Base-by-base conservation (phyloP, 2,329 filamentous ascomycete species). In the Fusarium nematophilum region DNA sequence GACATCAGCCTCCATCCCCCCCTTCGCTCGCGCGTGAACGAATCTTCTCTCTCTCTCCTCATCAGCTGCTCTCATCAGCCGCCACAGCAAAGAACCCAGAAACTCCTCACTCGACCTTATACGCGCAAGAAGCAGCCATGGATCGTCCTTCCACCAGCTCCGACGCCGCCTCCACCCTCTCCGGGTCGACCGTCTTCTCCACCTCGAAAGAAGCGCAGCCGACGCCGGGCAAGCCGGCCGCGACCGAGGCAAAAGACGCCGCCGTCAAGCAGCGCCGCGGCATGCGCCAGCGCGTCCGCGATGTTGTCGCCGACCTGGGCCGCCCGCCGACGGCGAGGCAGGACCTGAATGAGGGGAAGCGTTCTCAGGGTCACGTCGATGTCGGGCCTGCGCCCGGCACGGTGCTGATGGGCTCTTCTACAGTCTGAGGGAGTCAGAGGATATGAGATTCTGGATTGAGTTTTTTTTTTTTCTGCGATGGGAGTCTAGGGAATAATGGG, bases 291-390 rank as follows among this genome's bases (percentile, higher is more conserved):
- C 70, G 70, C 49, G 72, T 73, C 13, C 72, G 72, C 54, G 72
- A 73, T 38, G 67, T 74, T 44, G 64, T 74, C 25, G 63, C 70
- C 42, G 72, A 74, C 42, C 64, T 75, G 43, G 72, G 73, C 45
- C 68, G 60, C 23, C 73, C 73, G 36, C 72, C 72, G 2, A 75
- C 72, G 10, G 48, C 57, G 23, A 60, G 70, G 39, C 69, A 73
- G 50, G 72, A 75, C 51, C 71, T 64, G 45, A 72, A 69, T 62
- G 69, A 69, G 10, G 73, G 73, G 29, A 73, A 64, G 51, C 53
- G 37, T 38, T 69, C 71, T 29, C 59, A 66, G 49, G 69, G 67
- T 34, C 70, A 68, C 58, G 56, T 66, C 40, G 67, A 73, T 27
- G 58, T 70, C 34, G 69, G 70, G 6, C 64, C 71, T 27, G 46